These are phyloP conservation scores for Trichoderma atrobrunneum DNA, from an alignment of 2,329 filamentous ascomycete genomes.

Conservation along the genomic window DNA sequence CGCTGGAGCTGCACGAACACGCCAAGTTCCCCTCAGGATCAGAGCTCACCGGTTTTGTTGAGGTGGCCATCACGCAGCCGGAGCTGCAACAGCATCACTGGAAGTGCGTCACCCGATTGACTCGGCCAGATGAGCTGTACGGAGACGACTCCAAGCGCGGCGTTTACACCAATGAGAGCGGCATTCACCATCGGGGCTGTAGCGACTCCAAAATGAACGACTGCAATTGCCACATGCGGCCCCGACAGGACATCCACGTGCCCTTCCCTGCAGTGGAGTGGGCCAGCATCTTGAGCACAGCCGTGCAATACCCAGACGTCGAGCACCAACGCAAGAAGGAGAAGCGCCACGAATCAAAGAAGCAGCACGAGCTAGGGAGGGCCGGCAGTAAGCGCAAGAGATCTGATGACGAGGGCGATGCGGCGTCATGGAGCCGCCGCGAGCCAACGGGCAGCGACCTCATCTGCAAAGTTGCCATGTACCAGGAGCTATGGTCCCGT, in stretches of 20 bases:
- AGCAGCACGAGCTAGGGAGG: conserved; percentile 33
- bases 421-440: conserved; percentile 39
- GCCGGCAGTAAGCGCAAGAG: conserved; percentile 40
- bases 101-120: conserved; percentile 59
- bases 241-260: conserved; percentile 51
- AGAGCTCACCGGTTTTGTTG: conserved; percentile 57
- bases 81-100: conserved; percentile 55
- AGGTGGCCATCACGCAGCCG: conserved; percentile 55
- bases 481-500: conserved; percentile 62
- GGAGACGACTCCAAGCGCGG: conserved; percentile 42
- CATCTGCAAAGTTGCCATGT: conserved; percentile 62
- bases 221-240: conserved; percentile 50
- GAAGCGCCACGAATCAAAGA: conserved; percentile 37
- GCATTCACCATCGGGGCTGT: conserved; percentile 54
- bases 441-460: conserved; percentile 53
- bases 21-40: conserved; percentile 58
- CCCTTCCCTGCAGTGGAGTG: conserved; percentile 58
- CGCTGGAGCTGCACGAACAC: conserved; percentile 57
- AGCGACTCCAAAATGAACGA: conserved; percentile 41
- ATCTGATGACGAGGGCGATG: conserved; percentile 41
- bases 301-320: conserved; percentile 50
- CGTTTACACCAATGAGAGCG: conserved; percentile 50
- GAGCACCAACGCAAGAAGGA: conserved; percentile 40
- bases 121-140: conserved; percentile 55
- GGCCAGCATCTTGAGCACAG: conserved; percentile 57